A percentile compares a stretch with the other conserved stretches of the same genome.
phyloP scores from a whole-genome alignment of 1,284 basidiomycete genomes.

The Rhodofomes roseus region DNA sequence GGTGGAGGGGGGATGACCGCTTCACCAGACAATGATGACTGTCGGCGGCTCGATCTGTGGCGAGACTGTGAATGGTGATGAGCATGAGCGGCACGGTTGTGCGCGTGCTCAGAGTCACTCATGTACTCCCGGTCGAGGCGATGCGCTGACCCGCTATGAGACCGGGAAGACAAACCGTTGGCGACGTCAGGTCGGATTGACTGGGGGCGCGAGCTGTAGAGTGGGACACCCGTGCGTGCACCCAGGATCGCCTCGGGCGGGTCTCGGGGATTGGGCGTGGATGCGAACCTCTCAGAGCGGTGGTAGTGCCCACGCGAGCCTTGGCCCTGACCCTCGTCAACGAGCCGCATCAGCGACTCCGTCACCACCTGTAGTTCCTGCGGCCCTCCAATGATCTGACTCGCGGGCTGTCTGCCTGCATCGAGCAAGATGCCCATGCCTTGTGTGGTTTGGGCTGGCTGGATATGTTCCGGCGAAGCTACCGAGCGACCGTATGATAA shows the following conservation, averaged over 20 bases:
- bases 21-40: neutral
- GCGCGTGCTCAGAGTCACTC: slow-evolving; percentile 7
- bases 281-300: slow-evolving; percentile 11
- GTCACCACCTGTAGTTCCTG: slow-evolving; percentile 18
- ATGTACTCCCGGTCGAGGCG: slow-evolving; percentile 5
- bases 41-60: neutral
- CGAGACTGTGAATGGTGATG: neutral
- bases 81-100: neutral
- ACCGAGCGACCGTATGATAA: slow-evolving; percentile 10
- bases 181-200: slow-evolving; percentile 7
- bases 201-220: slow-evolving; percentile 17
- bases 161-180: slow-evolving; percentile 2
- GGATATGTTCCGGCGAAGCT: slow-evolving; percentile 3
- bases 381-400: slow-evolving; percentile 16
- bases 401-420: slow-evolving; percentile 8
- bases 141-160: slow-evolving; percentile 10
- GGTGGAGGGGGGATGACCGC: neutral
- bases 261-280: slow-evolving; percentile 10
- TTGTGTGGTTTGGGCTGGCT: neutral
- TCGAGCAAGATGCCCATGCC: neutral
- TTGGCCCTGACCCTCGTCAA: slow-evolving; percentile 3
- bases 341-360: slow-evolving; percentile 14
- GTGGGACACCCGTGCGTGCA: slow-evolving; percentile 15
- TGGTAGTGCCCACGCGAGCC: slow-evolving; percentile 7
- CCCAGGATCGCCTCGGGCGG: slow-evolving; percentile 12